Evolutionary conservation across 495 filamentous ascomycete genomes (phyloP).

Genomic region (Penicillium flavigenum): DNA sequence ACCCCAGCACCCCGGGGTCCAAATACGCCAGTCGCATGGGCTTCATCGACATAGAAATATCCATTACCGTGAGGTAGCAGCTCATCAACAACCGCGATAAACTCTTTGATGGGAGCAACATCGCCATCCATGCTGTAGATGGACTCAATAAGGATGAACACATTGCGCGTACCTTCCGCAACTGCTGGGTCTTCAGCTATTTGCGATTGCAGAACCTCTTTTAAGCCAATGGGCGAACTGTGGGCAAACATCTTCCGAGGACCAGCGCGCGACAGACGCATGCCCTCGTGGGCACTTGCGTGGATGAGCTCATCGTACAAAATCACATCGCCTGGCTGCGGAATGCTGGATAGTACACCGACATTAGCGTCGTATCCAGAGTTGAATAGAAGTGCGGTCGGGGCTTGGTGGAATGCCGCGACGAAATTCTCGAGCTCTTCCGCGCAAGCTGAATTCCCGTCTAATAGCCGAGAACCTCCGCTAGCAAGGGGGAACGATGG

Average conservation of each 20-base stretch:
- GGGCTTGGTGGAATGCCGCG: conserved; percentile 64
- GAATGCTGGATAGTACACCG: conserved; percentile 64
- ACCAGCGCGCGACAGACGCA: conserved; percentile 61
- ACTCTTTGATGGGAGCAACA: conserved; percentile 59
- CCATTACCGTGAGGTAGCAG: conserved; percentile 58
- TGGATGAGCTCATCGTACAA: conserved; percentile 75
- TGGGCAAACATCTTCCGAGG: conserved; percentile 57
- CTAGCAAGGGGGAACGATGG: conserved; percentile 39
- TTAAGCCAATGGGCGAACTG: conserved; percentile 52
- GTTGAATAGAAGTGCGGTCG: conserved; percentile 67
- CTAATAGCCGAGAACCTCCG: conserved; percentile 44
- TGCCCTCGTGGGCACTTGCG: conserved; percentile 75
- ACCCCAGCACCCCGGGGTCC: conserved; percentile 64
- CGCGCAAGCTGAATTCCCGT: conserved; percentile 68
- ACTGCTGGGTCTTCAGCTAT: conserved; percentile 32
- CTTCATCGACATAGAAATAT: conserved; percentile 76
- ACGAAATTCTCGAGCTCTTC: conserved; percentile 64
- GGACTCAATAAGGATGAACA: conserved; percentile 68
- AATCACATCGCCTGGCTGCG: conserved; percentile 67
- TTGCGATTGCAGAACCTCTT: conserved; percentile 38
- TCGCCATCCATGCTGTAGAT: conserved; percentile 90
- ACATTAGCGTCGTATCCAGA: conserved; percentile 78
- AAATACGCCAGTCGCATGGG: conserved; percentile 69
- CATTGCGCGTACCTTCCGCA: conserved; percentile 35
- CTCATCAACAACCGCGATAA: conserved; percentile 56